Evolutionary conservation across 2,329 filamentous ascomycete species (phyloP).

Genomic region (Sporothrix humicola): DNA sequence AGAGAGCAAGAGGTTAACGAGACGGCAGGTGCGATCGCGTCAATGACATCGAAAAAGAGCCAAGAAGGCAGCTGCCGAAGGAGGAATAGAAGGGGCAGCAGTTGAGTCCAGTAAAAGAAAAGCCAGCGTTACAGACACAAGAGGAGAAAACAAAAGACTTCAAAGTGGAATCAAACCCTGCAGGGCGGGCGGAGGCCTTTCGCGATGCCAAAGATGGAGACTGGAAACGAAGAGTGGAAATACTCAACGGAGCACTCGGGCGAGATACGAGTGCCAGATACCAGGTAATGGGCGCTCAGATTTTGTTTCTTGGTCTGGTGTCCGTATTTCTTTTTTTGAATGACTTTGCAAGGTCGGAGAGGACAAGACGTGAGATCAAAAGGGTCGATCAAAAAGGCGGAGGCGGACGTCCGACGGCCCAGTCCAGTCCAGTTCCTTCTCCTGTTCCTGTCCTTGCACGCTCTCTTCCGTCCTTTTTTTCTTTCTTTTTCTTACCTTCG

Average conservation of each 20-base stretch:
- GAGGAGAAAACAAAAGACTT: not conserved
- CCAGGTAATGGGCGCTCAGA: too few relatives aligned
- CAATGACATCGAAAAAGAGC: not conserved
- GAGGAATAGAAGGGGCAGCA: not conserved
- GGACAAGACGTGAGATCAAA: not conserved
- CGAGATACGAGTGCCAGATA: not conserved
- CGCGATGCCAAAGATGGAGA: not conserved
- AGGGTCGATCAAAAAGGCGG: not conserved
- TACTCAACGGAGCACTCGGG: not conserved
- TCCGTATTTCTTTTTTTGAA: too few relatives aligned
- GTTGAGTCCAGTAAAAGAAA: too few relatives aligned
- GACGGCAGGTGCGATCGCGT: slow-evolving; percentile 7
- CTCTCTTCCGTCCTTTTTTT: not conserved
- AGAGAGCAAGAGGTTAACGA: slow-evolving; percentile 25
- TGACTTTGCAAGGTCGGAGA: not conserved
- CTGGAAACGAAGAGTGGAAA: not conserved
- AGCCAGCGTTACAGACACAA: not conserved
- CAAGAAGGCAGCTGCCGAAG: slow-evolving; percentile 20
- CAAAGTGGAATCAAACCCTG: not conserved
- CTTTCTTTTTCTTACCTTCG: not conserved
- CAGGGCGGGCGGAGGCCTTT: not conserved
- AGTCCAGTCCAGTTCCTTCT: not conserved
- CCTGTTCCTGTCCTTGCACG: not conserved
- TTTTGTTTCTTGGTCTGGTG: too few relatives aligned
- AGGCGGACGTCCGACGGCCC: not conserved